Evolutionary conservation across 148 eudicot species (phyloP).

Genomic region (Vaccinium darrowii): DNA sequence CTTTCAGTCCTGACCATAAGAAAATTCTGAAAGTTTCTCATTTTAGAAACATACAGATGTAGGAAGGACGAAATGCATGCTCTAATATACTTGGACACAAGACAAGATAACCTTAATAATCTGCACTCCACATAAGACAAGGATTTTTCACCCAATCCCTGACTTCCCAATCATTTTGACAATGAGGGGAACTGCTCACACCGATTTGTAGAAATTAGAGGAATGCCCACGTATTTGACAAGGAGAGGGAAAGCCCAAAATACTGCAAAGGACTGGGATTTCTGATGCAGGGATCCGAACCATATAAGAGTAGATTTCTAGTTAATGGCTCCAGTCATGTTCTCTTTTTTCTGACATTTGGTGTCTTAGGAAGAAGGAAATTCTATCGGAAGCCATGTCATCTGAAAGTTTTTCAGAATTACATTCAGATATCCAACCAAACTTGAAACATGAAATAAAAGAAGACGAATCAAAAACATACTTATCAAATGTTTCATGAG

Average conservation of each 20-base stretch:
- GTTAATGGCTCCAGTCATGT: not conserved
- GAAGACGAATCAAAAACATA: slow-evolving; percentile 26
- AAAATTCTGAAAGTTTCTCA: not conserved
- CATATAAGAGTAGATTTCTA: not conserved
- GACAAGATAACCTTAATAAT: not conserved
- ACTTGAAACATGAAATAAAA: not conserved
- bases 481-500: slow-evolving; percentile 68
- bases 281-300: not conserved
- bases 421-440: slow-evolving; percentile 5
- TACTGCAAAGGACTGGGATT: not conserved
- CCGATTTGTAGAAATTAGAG: not conserved
- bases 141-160: not conserved
- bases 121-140: not conserved
- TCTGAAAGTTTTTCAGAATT: not conserved
- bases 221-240: not conserved
- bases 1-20: not conserved
- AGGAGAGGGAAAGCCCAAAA: not conserved
- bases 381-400: not conserved
- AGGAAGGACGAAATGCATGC: not conserved
- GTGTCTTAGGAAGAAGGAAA: not conserved
- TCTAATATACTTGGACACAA: not conserved
- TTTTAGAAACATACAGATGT: not conserved
- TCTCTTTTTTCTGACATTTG: not conserved
- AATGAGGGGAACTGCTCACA: not conserved
- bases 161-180: not conserved